Conservation (phyloP, 208 protist species). For the Crithidia sp. region DNA sequence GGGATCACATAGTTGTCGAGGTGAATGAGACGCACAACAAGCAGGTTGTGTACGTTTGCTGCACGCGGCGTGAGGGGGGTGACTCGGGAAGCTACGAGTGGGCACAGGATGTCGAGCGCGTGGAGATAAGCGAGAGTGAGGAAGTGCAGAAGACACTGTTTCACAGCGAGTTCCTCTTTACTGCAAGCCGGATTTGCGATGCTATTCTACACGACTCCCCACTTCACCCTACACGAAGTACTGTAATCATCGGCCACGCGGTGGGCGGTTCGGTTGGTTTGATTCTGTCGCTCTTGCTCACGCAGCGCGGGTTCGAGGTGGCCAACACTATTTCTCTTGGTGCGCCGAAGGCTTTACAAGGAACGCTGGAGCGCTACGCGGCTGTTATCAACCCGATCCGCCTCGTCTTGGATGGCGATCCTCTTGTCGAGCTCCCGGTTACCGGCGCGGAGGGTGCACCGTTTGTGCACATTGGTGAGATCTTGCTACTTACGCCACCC, state of each 20-base stretch:
- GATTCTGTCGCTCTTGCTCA: conserved; percentile 54
- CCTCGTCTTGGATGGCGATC: conserved; percentile 81
- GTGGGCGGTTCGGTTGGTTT: conserved; percentile 76
- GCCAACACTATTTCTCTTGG: conserved; percentile 81
- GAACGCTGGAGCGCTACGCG: conserved; percentile 69
- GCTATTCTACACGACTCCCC: conserved; percentile 68
- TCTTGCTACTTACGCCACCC: conserved; percentile 58
- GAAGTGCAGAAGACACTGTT: conserved; percentile 74
- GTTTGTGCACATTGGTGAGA: conserved; percentile 84
- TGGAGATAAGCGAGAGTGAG: conserved; percentile 75
- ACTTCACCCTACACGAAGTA: conserved; percentile 71
- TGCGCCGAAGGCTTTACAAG: conserved; percentile 64
- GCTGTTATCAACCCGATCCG: conserved; percentile 76
- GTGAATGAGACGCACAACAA: conserved; percentile 85
- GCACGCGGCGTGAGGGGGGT: conserved; percentile 32
- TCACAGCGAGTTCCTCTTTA: conserved; percentile 59
- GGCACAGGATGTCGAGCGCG: conserved; percentile 63
- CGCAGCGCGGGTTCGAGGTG: conserved; percentile 70
- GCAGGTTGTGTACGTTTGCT: conserved; percentile 80
- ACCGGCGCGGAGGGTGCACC: conserved; percentile 72
- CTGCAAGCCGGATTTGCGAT: conserved; percentile 64
- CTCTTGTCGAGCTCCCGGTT: conserved; percentile 80
- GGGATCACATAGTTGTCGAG: conserved; percentile 77
- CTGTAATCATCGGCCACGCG: conserved; percentile 80
- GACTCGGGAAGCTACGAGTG: conserved; percentile 66